Conservation (phyloP, 208 protist genomes). For the Leishmania amazonensis region DNA sequence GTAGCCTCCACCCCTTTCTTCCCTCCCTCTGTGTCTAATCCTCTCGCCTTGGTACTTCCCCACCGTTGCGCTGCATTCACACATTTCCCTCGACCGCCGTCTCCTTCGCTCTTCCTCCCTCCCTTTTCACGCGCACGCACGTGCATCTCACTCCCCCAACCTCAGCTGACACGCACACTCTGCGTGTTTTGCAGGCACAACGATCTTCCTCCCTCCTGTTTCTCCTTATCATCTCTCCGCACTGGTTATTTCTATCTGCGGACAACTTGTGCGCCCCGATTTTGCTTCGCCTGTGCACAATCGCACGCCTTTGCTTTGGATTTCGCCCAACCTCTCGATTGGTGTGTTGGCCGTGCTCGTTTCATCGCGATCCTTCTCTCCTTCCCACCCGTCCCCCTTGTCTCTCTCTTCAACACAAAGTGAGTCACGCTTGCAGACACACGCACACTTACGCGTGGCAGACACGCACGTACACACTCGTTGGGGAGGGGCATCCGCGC, state of each 20-base stretch:
- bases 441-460: neutral
- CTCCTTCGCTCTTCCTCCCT: neutral
- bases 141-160: neutral
- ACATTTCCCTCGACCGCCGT: neutral
- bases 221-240: neutral
- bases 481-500: conserved; percentile 1
- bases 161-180: neutral
- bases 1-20: neutral
- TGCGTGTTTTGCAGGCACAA: neutral
- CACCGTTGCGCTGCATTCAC: neutral
- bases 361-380: neutral
- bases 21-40: neutral
- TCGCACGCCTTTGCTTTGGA: neutral
- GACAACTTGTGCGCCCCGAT: conserved; percentile 16
- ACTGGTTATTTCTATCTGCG: neutral
- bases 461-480: neutral
- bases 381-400: neutral
- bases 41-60: neutral
- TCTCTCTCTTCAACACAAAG: neutral
- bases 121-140: neutral
- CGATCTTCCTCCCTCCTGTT: neutral
- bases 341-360: neutral
- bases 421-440: neutral
- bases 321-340: neutral
- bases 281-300: neutral